Evolutionary conservation across 139 green algal species (phyloP), one percentile per base, ranked within the genome.

Genomic region (Auxenochlorella pyrenoidosa): DNA sequence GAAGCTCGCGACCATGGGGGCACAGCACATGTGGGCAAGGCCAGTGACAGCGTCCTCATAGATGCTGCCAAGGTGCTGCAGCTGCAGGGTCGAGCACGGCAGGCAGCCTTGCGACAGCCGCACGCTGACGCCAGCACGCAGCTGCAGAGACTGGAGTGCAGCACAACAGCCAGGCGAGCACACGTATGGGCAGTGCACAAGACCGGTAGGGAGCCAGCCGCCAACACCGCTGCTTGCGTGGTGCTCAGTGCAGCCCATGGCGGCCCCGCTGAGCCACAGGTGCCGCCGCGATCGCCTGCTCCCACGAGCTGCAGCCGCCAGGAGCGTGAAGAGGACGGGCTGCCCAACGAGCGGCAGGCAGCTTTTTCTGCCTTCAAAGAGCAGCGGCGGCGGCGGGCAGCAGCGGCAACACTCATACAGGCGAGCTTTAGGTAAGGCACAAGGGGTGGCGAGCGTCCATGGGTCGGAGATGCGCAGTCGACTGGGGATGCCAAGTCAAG

Each of bases 381-480:
- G 51, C 77, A 4, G 32, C 77, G 81, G 43, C 41, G 44, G 32
- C 60, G 65, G 43, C 65, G 81, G 10, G 1, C 16, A 5, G 60
- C 81, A 44, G 81, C 81, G 30, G 81, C 65, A 36, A 34, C 32
- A 1, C 5, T 51, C 28, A 86, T 86, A 22, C 81, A 86, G 65
- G 81, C 66, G 60, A 60, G 75, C 24, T 18, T 41, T 36, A 75
- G 79, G 79, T 41, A 44, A 47, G 79, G 10, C 1, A 2, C 1
- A 38, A 65, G 75, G 3, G 75, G 43, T 19, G 12, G 28, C 3
- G 13, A n/a, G 22, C 24, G 10, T n/a, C 12, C 60, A 71, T 34
- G 63, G 63, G 63, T 30, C 63, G 2, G 22, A 71, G 13, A 32
- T 34, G 63, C 1, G 22, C 6, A 30, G 2, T 34, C 8, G 63